These are phyloP conservation scores for Nicotiana sylvestris DNA, from an alignment of 257 asterid species.

Conservation along the genomic window DNA sequence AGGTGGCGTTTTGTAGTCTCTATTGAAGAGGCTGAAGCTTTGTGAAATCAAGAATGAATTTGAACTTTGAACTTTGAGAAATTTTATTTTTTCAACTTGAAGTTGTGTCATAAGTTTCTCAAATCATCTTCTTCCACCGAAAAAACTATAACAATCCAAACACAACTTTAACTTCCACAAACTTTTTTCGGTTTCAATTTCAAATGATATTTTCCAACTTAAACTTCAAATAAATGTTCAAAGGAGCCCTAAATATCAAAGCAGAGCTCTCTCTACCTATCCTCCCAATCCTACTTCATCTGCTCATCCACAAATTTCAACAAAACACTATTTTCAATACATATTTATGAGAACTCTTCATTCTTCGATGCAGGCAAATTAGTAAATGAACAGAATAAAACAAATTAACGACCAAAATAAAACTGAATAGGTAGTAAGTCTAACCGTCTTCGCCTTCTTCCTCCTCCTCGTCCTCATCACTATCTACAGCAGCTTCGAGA, in stretches of 20 bases:
- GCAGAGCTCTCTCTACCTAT: background rate
- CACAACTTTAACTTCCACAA: background rate
- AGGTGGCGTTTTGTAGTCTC: too few relatives aligned
- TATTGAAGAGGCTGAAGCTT: background rate
- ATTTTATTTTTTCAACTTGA: background rate
- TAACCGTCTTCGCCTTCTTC: conserved; percentile 93
- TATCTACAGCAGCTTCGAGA: conserved; percentile 72
- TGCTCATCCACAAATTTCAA: background rate
- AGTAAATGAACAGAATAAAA: background rate
- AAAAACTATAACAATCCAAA: background rate
- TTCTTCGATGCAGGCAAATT: background rate
- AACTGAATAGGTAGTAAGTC: conserved; percentile 1
- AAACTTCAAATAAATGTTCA: background rate
- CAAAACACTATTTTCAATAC: background rate
- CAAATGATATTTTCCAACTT: background rate
- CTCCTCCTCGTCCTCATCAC: conserved; percentile 91
- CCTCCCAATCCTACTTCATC: background rate
- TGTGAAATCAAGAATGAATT: background rate
- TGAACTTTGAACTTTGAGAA: background rate
- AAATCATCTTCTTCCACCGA: background rate
- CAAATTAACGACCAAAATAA: background rate
- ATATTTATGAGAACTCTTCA: background rate
- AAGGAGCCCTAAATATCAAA: background rate
- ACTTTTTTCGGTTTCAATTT: background rate
- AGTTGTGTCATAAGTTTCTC: background rate